Conservation (phyloP, 306 rosid species). For the Leucaena leucocephala region DNA sequence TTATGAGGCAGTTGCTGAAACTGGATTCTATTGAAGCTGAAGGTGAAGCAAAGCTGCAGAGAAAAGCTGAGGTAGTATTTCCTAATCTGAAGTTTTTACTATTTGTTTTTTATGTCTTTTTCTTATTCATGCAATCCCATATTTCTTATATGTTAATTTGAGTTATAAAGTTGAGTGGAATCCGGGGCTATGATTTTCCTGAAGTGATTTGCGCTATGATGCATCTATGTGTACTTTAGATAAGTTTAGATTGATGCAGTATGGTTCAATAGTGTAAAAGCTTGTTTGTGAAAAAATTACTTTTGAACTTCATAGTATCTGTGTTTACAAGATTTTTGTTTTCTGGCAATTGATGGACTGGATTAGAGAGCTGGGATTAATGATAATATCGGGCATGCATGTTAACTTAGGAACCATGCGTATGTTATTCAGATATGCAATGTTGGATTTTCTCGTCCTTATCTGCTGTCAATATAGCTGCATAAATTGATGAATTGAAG, state of each 20-base stretch:
- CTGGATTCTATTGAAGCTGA: conserved; percentile 85
- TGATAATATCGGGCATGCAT: neutral
- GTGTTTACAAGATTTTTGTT: conserved; percentile 9
- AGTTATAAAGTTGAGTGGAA: conserved; percentile 9
- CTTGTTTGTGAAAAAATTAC: neutral
- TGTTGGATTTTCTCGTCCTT: neutral
- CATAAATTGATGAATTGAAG: neutral
- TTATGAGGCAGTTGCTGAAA: conserved; percentile 83
- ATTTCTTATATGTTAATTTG: neutral
- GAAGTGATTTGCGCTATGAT: conserved; percentile 5
- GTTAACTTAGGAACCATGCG: neutral
- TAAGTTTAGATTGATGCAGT: conserved; percentile 20
- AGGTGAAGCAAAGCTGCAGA: conserved; percentile 79
- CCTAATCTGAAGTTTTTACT: conserved; percentile 10
- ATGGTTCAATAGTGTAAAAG: conserved; percentile 10
- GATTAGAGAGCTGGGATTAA: conserved; percentile 18
- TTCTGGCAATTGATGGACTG: conserved; percentile 13
- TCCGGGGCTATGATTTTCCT: conserved; percentile 1
- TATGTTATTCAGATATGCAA: neutral
- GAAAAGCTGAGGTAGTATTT: conserved; percentile 79
- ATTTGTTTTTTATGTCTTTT: conserved; percentile 25
- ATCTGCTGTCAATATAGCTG: neutral
- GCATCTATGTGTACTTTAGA: neutral
- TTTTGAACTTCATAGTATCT: conserved; percentile 3
- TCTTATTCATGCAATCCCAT: neutral